These are phyloP conservation scores for Suhomyces guaymorum DNA, from an alignment of 1,139 yeast species.

Conservation along the genomic window DNA sequence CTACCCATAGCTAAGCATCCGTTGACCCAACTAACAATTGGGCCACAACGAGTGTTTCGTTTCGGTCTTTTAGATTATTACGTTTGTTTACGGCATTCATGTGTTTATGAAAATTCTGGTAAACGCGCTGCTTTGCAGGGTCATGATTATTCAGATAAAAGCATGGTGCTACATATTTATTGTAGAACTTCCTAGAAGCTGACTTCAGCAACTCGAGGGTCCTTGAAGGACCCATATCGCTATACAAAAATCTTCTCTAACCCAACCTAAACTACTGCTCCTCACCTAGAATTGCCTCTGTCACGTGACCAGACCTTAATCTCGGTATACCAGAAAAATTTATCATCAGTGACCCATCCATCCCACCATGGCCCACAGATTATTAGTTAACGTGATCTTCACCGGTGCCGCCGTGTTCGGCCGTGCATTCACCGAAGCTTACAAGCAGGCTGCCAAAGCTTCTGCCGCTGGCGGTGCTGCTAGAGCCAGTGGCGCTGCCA, in stretches of 20 bases:
- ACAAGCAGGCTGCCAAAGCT: constrained; percentile 92
- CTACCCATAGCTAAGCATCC: constrained; percentile 24
- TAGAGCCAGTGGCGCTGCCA: constrained; percentile 49
- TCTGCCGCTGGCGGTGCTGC: constrained; percentile 67
- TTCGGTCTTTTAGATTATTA: constrained; percentile 35
- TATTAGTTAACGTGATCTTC: constrained; percentile 81
- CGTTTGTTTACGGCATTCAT: constrained; percentile 28
- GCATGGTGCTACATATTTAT: constrained; percentile 31
- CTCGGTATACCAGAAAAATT: constrained; percentile 3
- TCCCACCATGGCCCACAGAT: constrained; percentile 75
- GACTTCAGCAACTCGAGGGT: no score
- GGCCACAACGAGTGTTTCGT: constrained; percentile 26
- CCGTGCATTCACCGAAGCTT: constrained; percentile 94
- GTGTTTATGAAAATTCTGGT: constrained; percentile 21
- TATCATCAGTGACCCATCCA: constrained; percentile 5
- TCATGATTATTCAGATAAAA: constrained; percentile 24
- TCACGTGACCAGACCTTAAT: neutral
- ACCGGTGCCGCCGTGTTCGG: constrained; percentile 97
- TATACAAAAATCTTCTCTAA: no score
- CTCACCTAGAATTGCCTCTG: no score
- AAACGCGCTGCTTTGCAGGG: constrained; percentile 13
- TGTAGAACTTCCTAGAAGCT: no score
- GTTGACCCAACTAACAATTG: constrained; percentile 24
- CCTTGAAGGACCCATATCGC: no score
- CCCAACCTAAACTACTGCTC: no score